Percentiles rank a stretch among this genome's conserved stretches.
Conservation (phyloP, 257 asterid genomes). For the Solanum stenotomum region DNA sequence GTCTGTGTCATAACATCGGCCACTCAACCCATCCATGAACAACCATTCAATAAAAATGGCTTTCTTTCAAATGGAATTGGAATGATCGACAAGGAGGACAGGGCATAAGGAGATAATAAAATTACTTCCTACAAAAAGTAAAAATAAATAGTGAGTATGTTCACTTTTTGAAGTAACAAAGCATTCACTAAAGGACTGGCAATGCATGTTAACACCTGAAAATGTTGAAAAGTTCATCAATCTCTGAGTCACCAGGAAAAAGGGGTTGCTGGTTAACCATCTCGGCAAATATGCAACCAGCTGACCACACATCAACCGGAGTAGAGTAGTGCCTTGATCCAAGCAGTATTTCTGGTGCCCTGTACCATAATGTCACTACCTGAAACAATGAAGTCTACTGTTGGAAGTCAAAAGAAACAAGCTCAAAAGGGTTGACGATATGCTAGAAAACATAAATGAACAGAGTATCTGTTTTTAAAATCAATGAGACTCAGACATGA, state of each 20-base stretch:
- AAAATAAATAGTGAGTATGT: neutral
- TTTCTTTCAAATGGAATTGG: neutral
- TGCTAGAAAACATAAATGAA: neutral
- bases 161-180: neutral
- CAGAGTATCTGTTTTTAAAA: neutral
- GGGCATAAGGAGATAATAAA: neutral
- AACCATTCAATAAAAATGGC: neutral
- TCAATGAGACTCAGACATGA: neutral
- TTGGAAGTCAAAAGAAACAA: neutral
- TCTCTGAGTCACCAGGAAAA: slow-evolving; percentile 8
- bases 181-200: neutral
- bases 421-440: neutral
- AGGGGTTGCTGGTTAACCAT: slow-evolving; percentile 10
- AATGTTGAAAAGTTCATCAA: slow-evolving; percentile 1
- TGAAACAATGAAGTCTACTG: slow-evolving; percentile 15
- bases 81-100: neutral
- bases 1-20: neutral
- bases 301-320: slow-evolving; percentile 16
- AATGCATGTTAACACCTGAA: slow-evolving; percentile 17
- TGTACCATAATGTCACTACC: slow-evolving; percentile 64
- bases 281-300: slow-evolving; percentile 21
- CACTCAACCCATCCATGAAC: neutral
- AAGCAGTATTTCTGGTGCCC: slow-evolving; percentile 15
- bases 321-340: slow-evolving; percentile 9
- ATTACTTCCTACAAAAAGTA: neutral